phyloP scores from a whole-genome alignment of 2,329 filamentous ascomycete species.

The Sphaerostilbella broomeana region DNA sequence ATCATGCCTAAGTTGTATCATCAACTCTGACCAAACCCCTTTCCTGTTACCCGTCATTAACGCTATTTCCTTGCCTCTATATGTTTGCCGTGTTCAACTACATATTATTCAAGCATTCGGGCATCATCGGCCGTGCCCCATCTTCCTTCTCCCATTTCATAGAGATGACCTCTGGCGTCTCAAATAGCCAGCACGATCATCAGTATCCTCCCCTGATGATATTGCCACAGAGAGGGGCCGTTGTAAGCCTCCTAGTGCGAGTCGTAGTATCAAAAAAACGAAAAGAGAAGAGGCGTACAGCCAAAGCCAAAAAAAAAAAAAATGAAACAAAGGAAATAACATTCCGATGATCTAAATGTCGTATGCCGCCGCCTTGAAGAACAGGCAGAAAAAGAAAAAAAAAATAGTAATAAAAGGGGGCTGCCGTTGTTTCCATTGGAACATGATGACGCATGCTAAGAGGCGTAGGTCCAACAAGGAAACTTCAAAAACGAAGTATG shows the following conservation, averaged over 20 bases:
- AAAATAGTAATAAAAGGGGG: too few species aligned
- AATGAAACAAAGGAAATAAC: constrained; percentile 20
- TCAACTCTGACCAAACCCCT: constrained; percentile 11
- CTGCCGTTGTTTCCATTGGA: too few species aligned
- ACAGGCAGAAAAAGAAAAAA: constrained; percentile 2
- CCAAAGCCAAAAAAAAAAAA: constrained; percentile 20
- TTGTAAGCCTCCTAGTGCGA: background rate
- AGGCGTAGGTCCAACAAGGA: too few species aligned
- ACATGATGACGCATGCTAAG: too few species aligned
- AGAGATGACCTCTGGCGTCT: background rate
- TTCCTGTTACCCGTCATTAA: constrained; percentile 12
- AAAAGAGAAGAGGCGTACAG: background rate
- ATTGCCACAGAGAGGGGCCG: too few species aligned
- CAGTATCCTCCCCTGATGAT: too few species aligned
- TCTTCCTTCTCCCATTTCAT: constrained; percentile 3
- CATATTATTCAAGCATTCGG: constrained; percentile 23
- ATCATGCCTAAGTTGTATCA: too few species aligned
- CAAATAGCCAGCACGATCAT: background rate
- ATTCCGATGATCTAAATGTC: constrained; percentile 7
- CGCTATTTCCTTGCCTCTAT: constrained; percentile 17
- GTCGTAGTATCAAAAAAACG: constrained; percentile 16
- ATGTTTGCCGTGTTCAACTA: constrained; percentile 20
- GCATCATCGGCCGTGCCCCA: constrained; percentile 5
- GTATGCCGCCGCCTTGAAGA: constrained; percentile 1
- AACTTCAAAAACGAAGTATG: too few species aligned